Percentiles rank a stretch among this genome's conserved stretches.
Evolutionary conservation across 2,329 filamentous ascomycete species (phyloP).

Genomic region (Phialophora macrospora): DNA sequence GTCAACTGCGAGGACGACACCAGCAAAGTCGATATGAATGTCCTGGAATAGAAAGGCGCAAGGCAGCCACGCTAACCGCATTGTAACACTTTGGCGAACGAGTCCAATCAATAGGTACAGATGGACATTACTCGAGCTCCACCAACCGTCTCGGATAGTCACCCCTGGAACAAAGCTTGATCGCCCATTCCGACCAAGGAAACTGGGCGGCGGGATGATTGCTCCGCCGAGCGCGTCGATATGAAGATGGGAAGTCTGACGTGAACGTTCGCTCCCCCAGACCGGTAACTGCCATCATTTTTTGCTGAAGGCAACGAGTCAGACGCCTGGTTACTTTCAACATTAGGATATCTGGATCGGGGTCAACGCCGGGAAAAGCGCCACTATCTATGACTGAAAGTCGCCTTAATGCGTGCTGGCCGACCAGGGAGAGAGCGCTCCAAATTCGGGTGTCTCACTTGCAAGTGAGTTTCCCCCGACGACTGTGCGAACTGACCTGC

Average conservation of each 20-base stretch:
- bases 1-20: background rate
- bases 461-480: conserved; percentile 29
- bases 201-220: background rate
- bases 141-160: conserved; percentile 6
- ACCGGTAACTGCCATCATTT: background rate
- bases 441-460: conserved; percentile 36
- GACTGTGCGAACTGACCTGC: background rate
- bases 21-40: conserved; percentile 7
- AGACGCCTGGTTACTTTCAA: background rate
- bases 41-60: conserved; percentile 3
- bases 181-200: background rate
- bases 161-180: conserved; percentile 13
- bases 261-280: background rate
- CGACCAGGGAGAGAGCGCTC: conserved; percentile 28
- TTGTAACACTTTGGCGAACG: conserved; percentile 13
- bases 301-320: background rate
- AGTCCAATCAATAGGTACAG: conserved; percentile 13
- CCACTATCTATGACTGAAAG: conserved; percentile 9
- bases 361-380: background rate
- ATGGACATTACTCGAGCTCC: conserved; percentile 13
- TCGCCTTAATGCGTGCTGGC: conserved; percentile 13
- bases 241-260: conserved; percentile 4
- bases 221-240: background rate
- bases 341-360: background rate
- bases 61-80: background rate